Evolutionary conservation across 2,329 filamentous ascomycete species (phyloP), one percentile per base, ranked within the genome.

Genomic region (Clonostachys byssicola): DNA sequence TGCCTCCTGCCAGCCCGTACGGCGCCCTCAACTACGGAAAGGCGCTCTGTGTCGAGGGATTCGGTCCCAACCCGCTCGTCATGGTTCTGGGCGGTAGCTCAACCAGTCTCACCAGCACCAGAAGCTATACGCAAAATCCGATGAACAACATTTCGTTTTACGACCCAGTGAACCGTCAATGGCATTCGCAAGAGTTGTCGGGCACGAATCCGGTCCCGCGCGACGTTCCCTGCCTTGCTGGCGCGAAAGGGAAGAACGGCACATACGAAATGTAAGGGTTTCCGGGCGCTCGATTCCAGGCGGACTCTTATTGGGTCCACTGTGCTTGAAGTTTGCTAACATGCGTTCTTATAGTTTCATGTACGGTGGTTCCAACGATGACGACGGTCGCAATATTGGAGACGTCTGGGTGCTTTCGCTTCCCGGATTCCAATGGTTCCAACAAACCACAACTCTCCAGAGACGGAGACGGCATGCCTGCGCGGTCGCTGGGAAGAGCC

Each of bases 381-480:
- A 33, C 42, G 48, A 50, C 14, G 41, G 50, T 1, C 47, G 42
- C 13, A 49, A 59, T 8, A 60, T 57, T 5, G 47, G 57, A 23
- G 64, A 68, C 6, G 57, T 70, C 1, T 60, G 61, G 47, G 56
- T 70, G 4, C 61, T 70, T 9, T 65, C 62, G 16, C 54, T 71
- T 1, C 67, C 67, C 4, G 65, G 65, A 3, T 70, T 71, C 47
- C 48, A 58, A 18, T 69, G 66, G 52, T 55, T 62, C 49, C 58
- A 58, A 8, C 12, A 39, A 39, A 18, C 36, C 14, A 39, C 36
- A 4, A 30, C 23, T 8, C 23, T 30, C 9, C 23, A 30, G 23
- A 30, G 23, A 30, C 23, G 23, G 23, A 30, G 23, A 30, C 23
- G 23, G 23, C 23, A 10, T 30, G 23, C 23, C 23, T 39, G 36